Percentiles rank a stretch among this genome's conserved stretches.
Conservation (phyloP, 768 basidiomycete genomes). For the Hysterangium stoloniferum region DNA sequence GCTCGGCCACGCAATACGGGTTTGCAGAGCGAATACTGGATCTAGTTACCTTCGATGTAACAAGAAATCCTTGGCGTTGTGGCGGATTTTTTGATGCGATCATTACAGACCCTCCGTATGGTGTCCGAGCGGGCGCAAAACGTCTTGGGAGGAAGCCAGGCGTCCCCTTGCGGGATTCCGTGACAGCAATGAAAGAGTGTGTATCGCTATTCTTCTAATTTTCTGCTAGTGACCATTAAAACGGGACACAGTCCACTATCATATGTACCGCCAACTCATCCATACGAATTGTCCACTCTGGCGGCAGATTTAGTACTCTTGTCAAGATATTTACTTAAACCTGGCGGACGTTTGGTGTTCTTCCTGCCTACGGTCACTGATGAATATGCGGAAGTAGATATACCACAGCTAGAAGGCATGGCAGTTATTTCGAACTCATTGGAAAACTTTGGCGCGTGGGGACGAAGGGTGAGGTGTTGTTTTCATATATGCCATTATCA, state of each 20-base stretch:
- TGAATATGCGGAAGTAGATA: conserved; percentile 82
- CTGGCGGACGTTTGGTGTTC: conserved; percentile 85
- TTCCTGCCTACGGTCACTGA: conserved; percentile 92
- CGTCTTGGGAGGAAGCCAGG: conserved; percentile 62
- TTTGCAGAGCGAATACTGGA: conserved; percentile 68
- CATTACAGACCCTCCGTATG: conserved; percentile 92
- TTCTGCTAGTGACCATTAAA: not conserved
- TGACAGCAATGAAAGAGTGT: conserved; percentile 12
- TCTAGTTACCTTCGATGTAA: conserved; percentile 89
- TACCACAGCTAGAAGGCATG: conserved; percentile 79
- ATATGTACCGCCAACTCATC: conserved; percentile 84
- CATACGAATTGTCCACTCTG: conserved; percentile 85
- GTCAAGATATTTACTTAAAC: conserved; percentile 77
- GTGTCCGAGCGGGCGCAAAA: conserved; percentile 85
- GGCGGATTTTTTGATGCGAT: conserved; percentile 92
- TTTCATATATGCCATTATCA: not conserved
- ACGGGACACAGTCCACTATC: conserved; percentile 47
- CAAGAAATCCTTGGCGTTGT: conserved; percentile 78
- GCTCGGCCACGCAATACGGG: conserved; percentile 81
- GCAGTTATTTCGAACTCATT: conserved; percentile 79
- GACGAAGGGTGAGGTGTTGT: conserved; percentile 59
- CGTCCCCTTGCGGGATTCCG: conserved; percentile 25
- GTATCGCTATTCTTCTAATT: conserved; percentile 1
- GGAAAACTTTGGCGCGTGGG: conserved; percentile 95
- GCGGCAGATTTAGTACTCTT: conserved; percentile 74